A percentile compares a stretch with the other conserved stretches of the same genome.
Conservation (phyloP, 2,329 filamentous ascomycete species). For the Neoascochyta sp. region DNA sequence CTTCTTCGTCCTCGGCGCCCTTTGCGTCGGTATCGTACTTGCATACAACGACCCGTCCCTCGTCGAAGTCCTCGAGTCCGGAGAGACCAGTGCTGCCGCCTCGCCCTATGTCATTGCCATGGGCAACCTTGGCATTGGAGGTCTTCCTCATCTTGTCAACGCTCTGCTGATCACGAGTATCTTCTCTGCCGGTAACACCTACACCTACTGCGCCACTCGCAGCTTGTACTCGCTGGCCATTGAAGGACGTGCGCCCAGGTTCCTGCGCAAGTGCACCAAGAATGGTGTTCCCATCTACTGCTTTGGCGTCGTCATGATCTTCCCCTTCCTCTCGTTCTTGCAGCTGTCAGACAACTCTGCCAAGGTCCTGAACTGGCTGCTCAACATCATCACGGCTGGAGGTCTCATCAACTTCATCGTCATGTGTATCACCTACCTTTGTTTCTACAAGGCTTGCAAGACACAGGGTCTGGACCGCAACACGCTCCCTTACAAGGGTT, state of each 20-base stretch:
- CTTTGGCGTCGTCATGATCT: conserved; percentile 61
- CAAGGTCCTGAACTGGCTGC: conserved; percentile 69
- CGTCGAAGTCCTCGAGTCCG: conserved; percentile 46
- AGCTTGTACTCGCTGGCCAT: conserved; percentile 53
- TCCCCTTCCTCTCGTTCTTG: conserved; percentile 69
- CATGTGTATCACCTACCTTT: conserved; percentile 57
- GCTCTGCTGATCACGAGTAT: conserved; percentile 53
- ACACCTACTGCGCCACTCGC: conserved; percentile 53
- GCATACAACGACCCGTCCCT: conserved; percentile 71
- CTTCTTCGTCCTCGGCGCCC: conserved; percentile 47
- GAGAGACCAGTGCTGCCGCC: conserved; percentile 47
- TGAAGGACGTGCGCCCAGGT: conserved; percentile 51
- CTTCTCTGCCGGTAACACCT: conserved; percentile 55
- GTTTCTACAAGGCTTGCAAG: conserved; percentile 52
- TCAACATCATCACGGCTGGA: conserved; percentile 68
- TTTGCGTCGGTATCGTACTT: conserved; percentile 45
- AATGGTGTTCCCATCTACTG: conserved; percentile 71
- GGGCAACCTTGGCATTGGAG: conserved; percentile 50
- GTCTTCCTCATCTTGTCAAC: conserved; percentile 58
- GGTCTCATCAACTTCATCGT: conserved; percentile 50
- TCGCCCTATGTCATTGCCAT: conserved; percentile 64
- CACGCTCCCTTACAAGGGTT: conserved; percentile 46
- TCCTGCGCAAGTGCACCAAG: conserved; percentile 58
- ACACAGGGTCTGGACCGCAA: conserved; percentile 49
- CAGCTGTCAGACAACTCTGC: conserved; percentile 64